Evolutionary conservation across 2,329 filamentous ascomycete species (phyloP).

Genomic region (Harringtonia lauricola): DNA sequence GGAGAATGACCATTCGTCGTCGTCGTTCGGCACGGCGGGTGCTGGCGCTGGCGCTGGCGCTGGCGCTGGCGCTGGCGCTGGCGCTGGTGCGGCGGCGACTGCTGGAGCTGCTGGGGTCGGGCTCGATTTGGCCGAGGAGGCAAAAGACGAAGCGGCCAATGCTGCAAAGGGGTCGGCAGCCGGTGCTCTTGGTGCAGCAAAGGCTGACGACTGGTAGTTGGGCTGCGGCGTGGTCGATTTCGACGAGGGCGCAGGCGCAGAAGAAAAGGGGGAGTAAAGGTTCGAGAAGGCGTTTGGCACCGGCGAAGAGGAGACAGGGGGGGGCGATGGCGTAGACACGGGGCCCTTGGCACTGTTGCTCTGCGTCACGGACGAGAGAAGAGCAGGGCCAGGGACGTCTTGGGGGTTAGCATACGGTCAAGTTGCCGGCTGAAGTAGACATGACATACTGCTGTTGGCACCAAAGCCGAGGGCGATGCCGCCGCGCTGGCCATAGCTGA

Average conservation of each 20-base stretch:
- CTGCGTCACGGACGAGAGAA: slow-evolving; percentile 54
- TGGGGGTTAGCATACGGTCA: not conserved
- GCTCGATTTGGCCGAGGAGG: slow-evolving; percentile 23
- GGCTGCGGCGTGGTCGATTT: slow-evolving; percentile 43
- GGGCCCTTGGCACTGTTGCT: slow-evolving; percentile 43
- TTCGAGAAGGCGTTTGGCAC: slow-evolving; percentile 32
- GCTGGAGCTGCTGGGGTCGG: slow-evolving; percentile 16
- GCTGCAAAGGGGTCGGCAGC: slow-evolving; percentile 42
- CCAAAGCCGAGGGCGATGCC: slow-evolving; percentile 76
- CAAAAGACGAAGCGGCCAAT: slow-evolving; percentile 29
- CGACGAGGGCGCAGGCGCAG: slow-evolving; percentile 32
- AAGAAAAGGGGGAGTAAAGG: slow-evolving; percentile 41
- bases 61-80: slow-evolving; percentile 15
- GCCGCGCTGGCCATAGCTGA: slow-evolving; percentile 55
- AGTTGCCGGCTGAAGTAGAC: slow-evolving; percentile 17
- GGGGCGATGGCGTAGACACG: slow-evolving; percentile 14
- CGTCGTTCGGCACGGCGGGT: slow-evolving; percentile 40
- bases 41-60: slow-evolving; percentile 15
- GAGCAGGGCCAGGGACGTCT: slow-evolving; percentile 49
- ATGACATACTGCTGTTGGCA: slow-evolving; percentile 46
- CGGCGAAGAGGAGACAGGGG: not conserved
- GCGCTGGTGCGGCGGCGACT: slow-evolving; percentile 17
- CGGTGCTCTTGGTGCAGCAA: slow-evolving; percentile 29
- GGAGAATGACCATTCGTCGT: slow-evolving; percentile 91
- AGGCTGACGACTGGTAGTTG: slow-evolving; percentile 33